These are phyloP conservation scores for Microthlaspi erraticum DNA, from an alignment of 345 rosid species.

Conservation along the genomic window DNA sequence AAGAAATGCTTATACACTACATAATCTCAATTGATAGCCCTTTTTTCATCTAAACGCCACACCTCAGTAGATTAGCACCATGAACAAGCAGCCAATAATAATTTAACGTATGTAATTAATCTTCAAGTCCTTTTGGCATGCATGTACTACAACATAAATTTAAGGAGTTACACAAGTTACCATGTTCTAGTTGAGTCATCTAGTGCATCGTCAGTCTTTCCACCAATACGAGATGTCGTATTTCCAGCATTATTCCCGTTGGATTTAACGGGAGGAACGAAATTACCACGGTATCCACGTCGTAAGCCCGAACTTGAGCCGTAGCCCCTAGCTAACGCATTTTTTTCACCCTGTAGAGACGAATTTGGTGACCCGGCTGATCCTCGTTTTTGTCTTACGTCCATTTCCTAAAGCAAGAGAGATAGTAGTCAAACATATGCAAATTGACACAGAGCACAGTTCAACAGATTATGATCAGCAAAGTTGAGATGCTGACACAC, in stretches of 20 bases:
- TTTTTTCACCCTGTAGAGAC: constrained; percentile 57
- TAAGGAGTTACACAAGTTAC: constrained; percentile 49
- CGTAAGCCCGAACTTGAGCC: constrained; percentile 65
- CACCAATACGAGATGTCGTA: constrained; percentile 64
- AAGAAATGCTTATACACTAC: background rate
- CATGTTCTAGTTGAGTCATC: constrained; percentile 88
- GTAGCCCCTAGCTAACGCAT: constrained; percentile 54
- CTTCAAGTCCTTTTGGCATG: constrained; percentile 19
- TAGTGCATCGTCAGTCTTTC: constrained; percentile 77
- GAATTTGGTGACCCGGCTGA: constrained; percentile 65
- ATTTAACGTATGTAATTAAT: background rate
- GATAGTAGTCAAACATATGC: constrained; percentile 34
- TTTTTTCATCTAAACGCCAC: constrained; percentile 16
- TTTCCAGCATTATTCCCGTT: constrained; percentile 70
- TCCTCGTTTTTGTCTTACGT: constrained; percentile 70
- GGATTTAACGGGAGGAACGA: constrained; percentile 85
- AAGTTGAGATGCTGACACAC: background rate
- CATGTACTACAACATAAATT: constrained; percentile 9
- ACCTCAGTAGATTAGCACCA: background rate
- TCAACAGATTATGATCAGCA: constrained; percentile 15
- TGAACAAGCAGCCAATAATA: constrained; percentile 25
- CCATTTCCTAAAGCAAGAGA: constrained; percentile 73
- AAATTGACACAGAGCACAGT: constrained; percentile 25
- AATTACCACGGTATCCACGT: constrained; percentile 80
- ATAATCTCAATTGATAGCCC: constrained; percentile 6